Base-by-base conservation (phyloP, 2,329 filamentous ascomycete genomes). In the Chaetothyriales sp. region DNA sequence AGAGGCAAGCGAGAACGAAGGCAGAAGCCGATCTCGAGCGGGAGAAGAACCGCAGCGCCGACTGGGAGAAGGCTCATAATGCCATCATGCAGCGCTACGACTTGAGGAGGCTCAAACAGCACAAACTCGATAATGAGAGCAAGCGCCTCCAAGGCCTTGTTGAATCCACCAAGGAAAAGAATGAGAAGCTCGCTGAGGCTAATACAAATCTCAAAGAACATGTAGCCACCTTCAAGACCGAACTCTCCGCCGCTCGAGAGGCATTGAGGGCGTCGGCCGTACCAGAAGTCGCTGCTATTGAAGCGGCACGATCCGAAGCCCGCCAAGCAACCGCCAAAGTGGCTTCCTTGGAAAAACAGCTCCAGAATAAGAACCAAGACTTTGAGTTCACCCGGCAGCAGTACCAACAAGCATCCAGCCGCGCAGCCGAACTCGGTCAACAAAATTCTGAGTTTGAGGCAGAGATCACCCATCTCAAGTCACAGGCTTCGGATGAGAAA, bases 371-470 rank as follows among this genome's bases (percentile, higher is more conserved):
- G 47, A 64, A 62, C 44, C 68, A 67, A 8, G 70, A 72, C 54
- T 65, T 69, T 6, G 71, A 73, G 46, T 73, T 73, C 54, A 70
- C 67, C 5, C 67, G 70, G 43, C 63, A 67, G 52, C 70, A 73
- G 58, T 74, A 73, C 50, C 71, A 73, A 54, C 69, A 65, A 28
- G 71, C 70, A 9, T 73, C 71, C 5, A 70, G 62, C 5, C 64
- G 64, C 7, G 71, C 70, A 1, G 69, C 68, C 18, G 69, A 72
- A 46, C 64, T 68, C 6, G 65, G 62, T 5, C 66, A 61, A 44
- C 67, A 73, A 55, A 56, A 61, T 33, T 65, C 64, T 8, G 65
- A 66, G 22, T 60, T 72, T 19, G 62, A 66, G 54, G 61, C 64
- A 15, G 62, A 72, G 48, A 66, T 69, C 40, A 64, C 66, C 43